Percentiles rank a stretch among this genome's conserved stretches.
These are phyloP conservation scores for Conticribra weissflogii DNA, from an alignment of 108 stramenopile genomes.

Conservation along the genomic window DNA sequence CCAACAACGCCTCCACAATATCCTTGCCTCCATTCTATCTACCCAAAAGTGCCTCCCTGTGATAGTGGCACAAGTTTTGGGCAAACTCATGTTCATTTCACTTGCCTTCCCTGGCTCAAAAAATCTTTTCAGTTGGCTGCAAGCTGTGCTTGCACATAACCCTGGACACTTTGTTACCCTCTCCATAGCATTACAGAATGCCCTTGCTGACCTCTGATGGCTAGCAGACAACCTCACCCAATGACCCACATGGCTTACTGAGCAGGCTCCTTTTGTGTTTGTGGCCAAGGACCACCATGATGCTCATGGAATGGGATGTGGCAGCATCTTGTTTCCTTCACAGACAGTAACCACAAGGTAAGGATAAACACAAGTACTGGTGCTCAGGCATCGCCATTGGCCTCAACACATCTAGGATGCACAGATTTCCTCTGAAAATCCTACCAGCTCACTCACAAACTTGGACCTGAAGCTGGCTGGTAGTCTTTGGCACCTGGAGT, in stretches of 20 bases:
- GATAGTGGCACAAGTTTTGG: neutral
- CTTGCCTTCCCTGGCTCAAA: conserved; percentile 2
- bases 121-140: conserved; percentile 28
- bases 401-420: neutral
- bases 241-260: conserved; percentile 40
- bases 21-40: neutral
- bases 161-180: neutral
- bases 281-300: conserved; percentile 39
- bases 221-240: conserved; percentile 10
- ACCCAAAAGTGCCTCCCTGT: neutral
- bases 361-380: conserved; percentile 5
- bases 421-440: conserved; percentile 25
- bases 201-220: conserved; percentile 40
- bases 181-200: conserved; percentile 25
- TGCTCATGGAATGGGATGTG: conserved; percentile 39
- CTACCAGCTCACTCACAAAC: conserved; percentile 36
- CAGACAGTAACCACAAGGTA: neutral
- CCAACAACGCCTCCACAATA: neutral
- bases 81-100: neutral
- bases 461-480: conserved; percentile 49
- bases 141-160: conserved; percentile 9
- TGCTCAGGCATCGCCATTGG: conserved; percentile 47
- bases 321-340: conserved; percentile 49
- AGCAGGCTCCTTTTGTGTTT: conserved; percentile 41
- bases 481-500: conserved; percentile 50